These are phyloP conservation scores for Lizonia empirigonia DNA, from an alignment of 2,329 filamentous ascomycete genomes.

Conservation along the genomic window DNA sequence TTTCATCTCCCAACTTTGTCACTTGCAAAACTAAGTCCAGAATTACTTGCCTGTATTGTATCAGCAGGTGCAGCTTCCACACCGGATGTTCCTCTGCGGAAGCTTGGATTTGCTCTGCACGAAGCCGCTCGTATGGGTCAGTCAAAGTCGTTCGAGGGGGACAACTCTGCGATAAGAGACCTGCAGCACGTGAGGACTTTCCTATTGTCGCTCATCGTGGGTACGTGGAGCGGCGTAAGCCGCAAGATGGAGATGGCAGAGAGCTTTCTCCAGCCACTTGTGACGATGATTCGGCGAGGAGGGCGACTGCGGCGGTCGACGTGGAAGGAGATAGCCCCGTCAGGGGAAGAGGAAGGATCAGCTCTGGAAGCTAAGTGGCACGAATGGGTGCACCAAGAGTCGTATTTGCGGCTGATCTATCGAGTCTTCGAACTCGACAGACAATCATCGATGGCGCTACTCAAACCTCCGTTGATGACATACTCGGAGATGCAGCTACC, in stretches of 20 bases:
- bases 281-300: slow-evolving; percentile 63
- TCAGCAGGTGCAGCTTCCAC: slow-evolving; percentile 66
- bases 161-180: slow-evolving; percentile 58
- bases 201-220: slow-evolving; percentile 58
- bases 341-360: slow-evolving; percentile 61
- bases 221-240: slow-evolving; percentile 64
- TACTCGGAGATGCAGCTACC: slow-evolving; percentile 72
- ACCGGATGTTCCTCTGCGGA: slow-evolving; percentile 61
- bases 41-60: slow-evolving; percentile 65
- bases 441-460: slow-evolving; percentile 69
- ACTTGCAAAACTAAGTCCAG: slow-evolving; percentile 61
- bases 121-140: slow-evolving; percentile 53
- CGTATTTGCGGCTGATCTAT: slow-evolving; percentile 71
- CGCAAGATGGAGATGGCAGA: slow-evolving; percentile 65
- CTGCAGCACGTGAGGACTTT: slow-evolving; percentile 59
- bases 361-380: slow-evolving; percentile 69
- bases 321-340: slow-evolving; percentile 59
- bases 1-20: slow-evolving; percentile 67
- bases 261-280: slow-evolving; percentile 60
- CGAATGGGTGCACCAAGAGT: slow-evolving; percentile 67
- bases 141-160: slow-evolving; percentile 53
- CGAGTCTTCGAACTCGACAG: slow-evolving; percentile 69
- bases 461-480: slow-evolving; percentile 69
- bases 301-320: slow-evolving; percentile 63
- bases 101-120: slow-evolving; percentile 62